Evolutionary conservation across 768 basidiomycete species (phyloP).

Genomic region (Boletus rubroflammeus): DNA sequence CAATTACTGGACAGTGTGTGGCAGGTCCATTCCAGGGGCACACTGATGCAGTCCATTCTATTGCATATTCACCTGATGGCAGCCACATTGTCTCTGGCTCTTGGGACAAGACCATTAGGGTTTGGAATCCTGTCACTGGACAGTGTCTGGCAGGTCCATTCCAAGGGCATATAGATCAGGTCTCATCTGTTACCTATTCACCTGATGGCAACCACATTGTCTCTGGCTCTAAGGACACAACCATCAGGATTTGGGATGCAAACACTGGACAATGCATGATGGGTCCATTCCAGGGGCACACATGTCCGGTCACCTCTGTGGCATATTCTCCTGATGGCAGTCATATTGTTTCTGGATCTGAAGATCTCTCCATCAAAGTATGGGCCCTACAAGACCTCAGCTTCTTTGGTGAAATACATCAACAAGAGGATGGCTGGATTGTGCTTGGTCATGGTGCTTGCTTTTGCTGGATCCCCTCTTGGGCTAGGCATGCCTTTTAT

Average conservation of each 20-base stretch:
- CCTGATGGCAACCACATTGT: constrained; percentile 15
- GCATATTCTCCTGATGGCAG: constrained; percentile 19
- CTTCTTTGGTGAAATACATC: constrained; percentile 3
- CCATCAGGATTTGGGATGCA: constrained; percentile 18
- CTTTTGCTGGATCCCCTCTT: constrained; percentile 21
- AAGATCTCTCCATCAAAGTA: constrained; percentile 9
- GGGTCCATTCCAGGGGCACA: constrained; percentile 17
- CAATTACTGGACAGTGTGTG: constrained; percentile 11
- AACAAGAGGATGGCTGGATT: constrained; percentile 17
- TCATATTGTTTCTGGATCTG: constrained; percentile 15
- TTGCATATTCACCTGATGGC: constrained; percentile 24
- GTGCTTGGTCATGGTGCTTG: constrained; percentile 4
- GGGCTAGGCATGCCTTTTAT: constrained; percentile 14
- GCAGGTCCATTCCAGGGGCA: constrained; percentile 19
- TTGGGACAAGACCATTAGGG: constrained; percentile 20
- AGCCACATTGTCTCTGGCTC: constrained; percentile 25
- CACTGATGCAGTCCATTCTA: constrained; percentile 11
- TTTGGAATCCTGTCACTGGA: constrained; percentile 19
- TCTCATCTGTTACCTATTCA: constrained; percentile 16
- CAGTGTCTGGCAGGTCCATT: constrained; percentile 18
- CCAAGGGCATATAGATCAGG: constrained; percentile 15
- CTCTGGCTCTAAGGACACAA: constrained; percentile 17
- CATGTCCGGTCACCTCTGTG: constrained; percentile 1
- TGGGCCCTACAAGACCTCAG: not conserved
- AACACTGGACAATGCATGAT: constrained; percentile 11